Evolutionary conservation across 768 basidiomycete genomes (phyloP).

Genomic region (Trametes gibbosa): DNA sequence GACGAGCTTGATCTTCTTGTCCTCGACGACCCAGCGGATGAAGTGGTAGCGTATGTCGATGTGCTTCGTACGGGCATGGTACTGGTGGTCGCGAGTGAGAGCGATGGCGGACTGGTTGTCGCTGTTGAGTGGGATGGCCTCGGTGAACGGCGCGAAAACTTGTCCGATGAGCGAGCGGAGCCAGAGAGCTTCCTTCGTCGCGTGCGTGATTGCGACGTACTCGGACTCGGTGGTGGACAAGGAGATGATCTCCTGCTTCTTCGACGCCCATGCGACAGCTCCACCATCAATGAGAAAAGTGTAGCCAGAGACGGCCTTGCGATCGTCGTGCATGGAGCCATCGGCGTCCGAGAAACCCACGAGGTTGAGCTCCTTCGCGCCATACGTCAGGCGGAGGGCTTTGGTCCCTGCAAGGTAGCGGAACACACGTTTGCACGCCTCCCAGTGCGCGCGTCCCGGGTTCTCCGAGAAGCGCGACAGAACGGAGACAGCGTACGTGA

Average conservation of each 20-base stretch:
- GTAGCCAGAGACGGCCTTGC: not conserved
- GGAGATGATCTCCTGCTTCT: not conserved
- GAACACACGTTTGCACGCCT: conserved; percentile 32
- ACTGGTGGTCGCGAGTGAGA: not conserved
- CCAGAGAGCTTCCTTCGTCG: not conserved
- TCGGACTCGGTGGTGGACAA: not conserved
- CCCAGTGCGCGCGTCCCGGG: conserved; percentile 30
- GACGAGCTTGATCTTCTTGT: not conserved
- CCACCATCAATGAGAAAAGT: not conserved
- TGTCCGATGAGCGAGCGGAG: not conserved
- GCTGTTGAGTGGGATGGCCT: not conserved
- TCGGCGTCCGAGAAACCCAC: not conserved
- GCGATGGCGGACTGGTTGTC: not conserved
- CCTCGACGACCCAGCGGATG: not conserved
- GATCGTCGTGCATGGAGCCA: not conserved
- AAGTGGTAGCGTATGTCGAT: not conserved
- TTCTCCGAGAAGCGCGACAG: conserved; percentile 32
- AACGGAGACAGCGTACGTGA: conserved; percentile 30
- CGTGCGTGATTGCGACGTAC: not conserved
- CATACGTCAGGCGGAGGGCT: conserved; percentile 15
- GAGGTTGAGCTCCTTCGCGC: not conserved
- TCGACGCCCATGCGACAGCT: not conserved
- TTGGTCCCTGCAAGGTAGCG: conserved; percentile 34
- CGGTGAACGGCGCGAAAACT: not conserved
- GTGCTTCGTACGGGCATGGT: not conserved